Evolutionary conservation across 2,329 filamentous ascomycete genomes (phyloP).

Genomic region (Cercospora sojina): DNA sequence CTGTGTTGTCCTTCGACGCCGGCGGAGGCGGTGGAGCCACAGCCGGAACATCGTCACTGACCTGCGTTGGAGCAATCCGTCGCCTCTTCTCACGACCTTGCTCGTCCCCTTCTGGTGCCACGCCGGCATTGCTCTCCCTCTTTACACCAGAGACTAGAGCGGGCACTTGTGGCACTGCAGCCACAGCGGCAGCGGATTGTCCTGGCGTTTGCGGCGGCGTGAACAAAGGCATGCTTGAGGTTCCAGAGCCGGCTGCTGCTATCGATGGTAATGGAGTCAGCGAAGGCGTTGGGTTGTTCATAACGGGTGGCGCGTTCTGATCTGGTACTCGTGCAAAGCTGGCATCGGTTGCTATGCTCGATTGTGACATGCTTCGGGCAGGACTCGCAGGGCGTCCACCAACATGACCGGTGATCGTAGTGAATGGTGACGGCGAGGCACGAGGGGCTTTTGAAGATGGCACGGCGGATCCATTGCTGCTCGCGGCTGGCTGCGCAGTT

Average conservation of each 20-base stretch:
- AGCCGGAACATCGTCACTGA: constrained; percentile 24
- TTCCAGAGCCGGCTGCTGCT: constrained; percentile 38
- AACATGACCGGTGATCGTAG: constrained; percentile 19
- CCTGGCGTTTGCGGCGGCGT: constrained; percentile 88
- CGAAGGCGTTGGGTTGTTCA: constrained; percentile 38
- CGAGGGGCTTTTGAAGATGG: constrained; percentile 21
- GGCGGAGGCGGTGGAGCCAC: constrained; percentile 2
- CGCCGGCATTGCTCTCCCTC: constrained; percentile 32
- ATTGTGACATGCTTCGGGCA: constrained; percentile 79
- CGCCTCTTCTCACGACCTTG: constrained; percentile 44
- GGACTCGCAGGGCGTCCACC: constrained; percentile 68
- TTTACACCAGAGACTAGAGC: constrained; percentile 30
- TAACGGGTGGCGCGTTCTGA: constrained; percentile 39
- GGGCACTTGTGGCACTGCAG: constrained; percentile 11
- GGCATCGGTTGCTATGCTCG: constrained; percentile 70
- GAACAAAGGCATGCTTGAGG: constrained; percentile 63
- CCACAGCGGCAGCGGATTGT: constrained; percentile 32
- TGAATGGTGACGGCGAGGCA: constrained; percentile 59
- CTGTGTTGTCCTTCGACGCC: constrained; percentile 2
- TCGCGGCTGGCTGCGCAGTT: constrained; percentile 14
- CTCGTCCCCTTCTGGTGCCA: constrained; percentile 40
- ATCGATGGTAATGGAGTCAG: constrained; percentile 37
- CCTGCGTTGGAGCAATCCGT: constrained; percentile 48
- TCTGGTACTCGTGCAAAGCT: constrained; percentile 46
- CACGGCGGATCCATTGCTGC: constrained; percentile 11